Percentiles rank a stretch among this genome's conserved stretches.
Evolutionary conservation across 2,329 filamentous ascomycete species (phyloP).

Genomic region (Sporothrix variecibatus): DNA sequence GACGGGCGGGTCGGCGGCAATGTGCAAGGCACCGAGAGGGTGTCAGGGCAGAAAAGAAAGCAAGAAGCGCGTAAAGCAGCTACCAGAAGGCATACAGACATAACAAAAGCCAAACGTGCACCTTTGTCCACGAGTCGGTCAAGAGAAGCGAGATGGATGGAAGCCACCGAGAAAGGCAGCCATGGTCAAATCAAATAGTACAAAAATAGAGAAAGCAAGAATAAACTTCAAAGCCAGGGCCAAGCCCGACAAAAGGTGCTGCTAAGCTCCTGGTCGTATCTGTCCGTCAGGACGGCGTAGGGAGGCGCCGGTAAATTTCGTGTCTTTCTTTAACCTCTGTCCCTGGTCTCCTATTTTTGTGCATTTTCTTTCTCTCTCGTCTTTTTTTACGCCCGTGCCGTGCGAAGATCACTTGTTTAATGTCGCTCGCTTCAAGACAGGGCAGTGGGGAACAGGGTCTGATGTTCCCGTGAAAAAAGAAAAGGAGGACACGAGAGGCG

Average conservation of each 20-base stretch:
- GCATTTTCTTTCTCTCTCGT: background rate
- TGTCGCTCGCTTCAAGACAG: background rate
- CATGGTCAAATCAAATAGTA: background rate
- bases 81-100: background rate
- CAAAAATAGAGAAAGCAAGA: background rate
- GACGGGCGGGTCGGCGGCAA: conserved; percentile 2
- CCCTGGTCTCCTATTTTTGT: background rate
- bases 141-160: background rate
- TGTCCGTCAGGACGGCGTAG: background rate
- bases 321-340: background rate
- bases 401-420: background rate
- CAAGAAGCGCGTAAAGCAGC: background rate
- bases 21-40: background rate
- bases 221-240: background rate
- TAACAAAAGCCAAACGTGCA: background rate
- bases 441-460: background rate
- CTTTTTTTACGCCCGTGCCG: background rate
- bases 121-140: background rate
- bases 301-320: background rate
- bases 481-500: background rate
- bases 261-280: background rate
- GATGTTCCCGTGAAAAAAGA: background rate
- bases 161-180: background rate
- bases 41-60: background rate
- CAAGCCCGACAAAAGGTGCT: background rate